These are phyloP conservation scores for Clonostachys sp. DNA, from an alignment of 2,329 filamentous ascomycete genomes.

Conservation along the genomic window DNA sequence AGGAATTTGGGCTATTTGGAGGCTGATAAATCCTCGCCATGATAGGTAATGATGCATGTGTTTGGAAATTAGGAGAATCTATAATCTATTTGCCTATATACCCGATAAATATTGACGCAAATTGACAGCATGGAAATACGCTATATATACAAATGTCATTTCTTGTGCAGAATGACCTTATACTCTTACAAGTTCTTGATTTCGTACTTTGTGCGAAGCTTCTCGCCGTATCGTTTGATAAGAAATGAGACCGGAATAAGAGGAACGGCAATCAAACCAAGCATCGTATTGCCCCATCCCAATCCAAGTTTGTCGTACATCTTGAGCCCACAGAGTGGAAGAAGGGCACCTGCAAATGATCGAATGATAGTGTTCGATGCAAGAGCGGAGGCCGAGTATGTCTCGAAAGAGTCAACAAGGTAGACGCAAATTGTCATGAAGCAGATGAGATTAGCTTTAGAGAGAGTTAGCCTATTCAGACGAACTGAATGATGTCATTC, in stretches of 20 bases:
- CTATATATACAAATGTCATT: too few relatives aligned
- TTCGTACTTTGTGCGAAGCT: background rate
- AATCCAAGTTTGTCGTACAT: constrained; percentile 31
- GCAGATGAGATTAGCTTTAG: constrained; percentile 9
- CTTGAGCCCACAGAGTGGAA: constrained; percentile 51
- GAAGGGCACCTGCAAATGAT: constrained; percentile 62
- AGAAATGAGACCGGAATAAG: constrained; percentile 13
- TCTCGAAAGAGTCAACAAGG: constrained; percentile 20
- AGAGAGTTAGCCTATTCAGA: background rate
- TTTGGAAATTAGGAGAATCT: too few relatives aligned
- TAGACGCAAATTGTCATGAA: constrained; percentile 29
- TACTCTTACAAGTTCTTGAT: too few relatives aligned
- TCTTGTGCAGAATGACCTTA: too few relatives aligned
- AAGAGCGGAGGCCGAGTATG: constrained; percentile 20
- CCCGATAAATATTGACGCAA: too few relatives aligned
- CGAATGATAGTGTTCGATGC: constrained; percentile 20
- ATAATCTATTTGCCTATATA: too few relatives aligned
- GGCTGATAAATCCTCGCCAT: too few relatives aligned
- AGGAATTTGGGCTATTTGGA: too few relatives aligned
- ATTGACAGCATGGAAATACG: too few relatives aligned
- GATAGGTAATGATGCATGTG: too few relatives aligned
- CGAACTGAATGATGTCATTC: constrained; percentile 27
- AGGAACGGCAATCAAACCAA: constrained; percentile 36
- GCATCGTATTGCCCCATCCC: constrained; percentile 39
- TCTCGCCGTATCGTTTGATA: background rate